Evolutionary conservation across 2,329 filamentous ascomycete genomes (phyloP).

Genomic region (Aquanectria penicillioides): DNA sequence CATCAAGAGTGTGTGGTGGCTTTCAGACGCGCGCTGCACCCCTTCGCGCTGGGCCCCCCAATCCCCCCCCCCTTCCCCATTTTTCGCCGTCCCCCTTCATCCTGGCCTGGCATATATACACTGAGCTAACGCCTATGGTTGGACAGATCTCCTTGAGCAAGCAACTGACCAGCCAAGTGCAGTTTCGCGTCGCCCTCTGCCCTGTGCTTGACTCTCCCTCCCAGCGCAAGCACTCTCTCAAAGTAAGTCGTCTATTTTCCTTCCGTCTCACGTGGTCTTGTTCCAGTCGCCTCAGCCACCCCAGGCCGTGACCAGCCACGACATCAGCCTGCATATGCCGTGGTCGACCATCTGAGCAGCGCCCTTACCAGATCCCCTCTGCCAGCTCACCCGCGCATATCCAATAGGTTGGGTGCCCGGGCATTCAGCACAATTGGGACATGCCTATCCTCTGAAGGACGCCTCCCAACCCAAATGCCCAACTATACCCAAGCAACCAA

Average conservation of each 20-base stretch:
- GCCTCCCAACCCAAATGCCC: slow-evolving; percentile 54
- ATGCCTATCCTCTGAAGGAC: slow-evolving; percentile 50
- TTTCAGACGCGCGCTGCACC: slow-evolving; percentile 42
- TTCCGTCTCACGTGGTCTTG: slow-evolving; percentile 56
- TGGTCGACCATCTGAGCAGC: slow-evolving; percentile 62
- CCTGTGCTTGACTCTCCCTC: slow-evolving; percentile 24
- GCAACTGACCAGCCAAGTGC: slow-evolving; percentile 38
- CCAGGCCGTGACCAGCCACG: slow-evolving; percentile 48
- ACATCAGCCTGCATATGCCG: slow-evolving; percentile 70
- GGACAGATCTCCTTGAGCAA: slow-evolving; percentile 45
- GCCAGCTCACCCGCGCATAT: slow-evolving; percentile 71
- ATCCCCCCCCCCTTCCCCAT: slow-evolving; percentile 36
- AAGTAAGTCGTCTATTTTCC: slow-evolving; percentile 19
- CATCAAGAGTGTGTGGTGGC: slow-evolving; percentile 49
- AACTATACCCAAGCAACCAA: slow-evolving; percentile 54
- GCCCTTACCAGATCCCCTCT: slow-evolving; percentile 60
- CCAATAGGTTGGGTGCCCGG: slow-evolving; percentile 64
- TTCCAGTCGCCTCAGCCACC: slow-evolving; percentile 46
- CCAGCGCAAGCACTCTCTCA: slow-evolving; percentile 2
- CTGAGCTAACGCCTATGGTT: slow-evolving; percentile 49
- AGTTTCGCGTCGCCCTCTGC: slow-evolving; percentile 33
- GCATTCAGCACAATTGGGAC: slow-evolving; percentile 56
- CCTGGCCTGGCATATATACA: slow-evolving; percentile 45
- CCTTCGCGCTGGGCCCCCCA: slow-evolving; percentile 35
- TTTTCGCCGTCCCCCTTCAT: slow-evolving; percentile 36